Evolutionary conservation across 106 monocot species (phyloP), one percentile per base, ranked within the genome.

Genomic region (Gastrodia elata): DNA sequence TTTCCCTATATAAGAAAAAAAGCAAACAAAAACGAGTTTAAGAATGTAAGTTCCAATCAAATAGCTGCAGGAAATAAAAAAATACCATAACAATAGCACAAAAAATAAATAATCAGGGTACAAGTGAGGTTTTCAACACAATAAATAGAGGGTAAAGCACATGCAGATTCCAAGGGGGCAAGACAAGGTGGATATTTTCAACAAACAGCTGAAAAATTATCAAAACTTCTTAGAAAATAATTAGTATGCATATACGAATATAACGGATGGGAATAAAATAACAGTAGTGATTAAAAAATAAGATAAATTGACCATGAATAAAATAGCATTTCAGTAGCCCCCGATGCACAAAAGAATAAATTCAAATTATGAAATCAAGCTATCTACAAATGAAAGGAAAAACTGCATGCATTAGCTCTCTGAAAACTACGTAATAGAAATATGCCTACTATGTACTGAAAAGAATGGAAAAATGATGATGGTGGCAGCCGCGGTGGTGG

Each of bases 1-100:
- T 86, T 58, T 87, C 91, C 86, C 93, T 98, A 71, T 5, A 80
- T 32, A 36, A 25, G 27, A 20, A 65, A 74, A 24, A 32, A 35
- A 37, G 37, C 16, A 18, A 0, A 34, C 37, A 69, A 0, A 69
- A n/a, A 4, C n/a, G 40, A 69, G 14, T 18, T 68, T 55, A 15
- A 43, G 6, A 30, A 39, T 70, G 35, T 70, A 39, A 70, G 18
- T 70, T 41, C 13, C 10, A 42, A 42, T 27, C 40, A 6, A 43
- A 27, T 37, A 38, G 38, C 18, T 36, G 37, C 8, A 67, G n/a
- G n/a, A 7, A 67, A 67, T 37, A 67, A 16, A 65, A 65, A 18
- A 2, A 49, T 55, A 73, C 73, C 7, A 30, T 36, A 57, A 20
- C 57, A 35, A 36, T n/a, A 70, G 39, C 40, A 4, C 38, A n/a